Evolutionary conservation across 805 yeast species (phyloP), one percentile per base, ranked within the genome.

Genomic region (Wickerhamia fluorescens): DNA sequence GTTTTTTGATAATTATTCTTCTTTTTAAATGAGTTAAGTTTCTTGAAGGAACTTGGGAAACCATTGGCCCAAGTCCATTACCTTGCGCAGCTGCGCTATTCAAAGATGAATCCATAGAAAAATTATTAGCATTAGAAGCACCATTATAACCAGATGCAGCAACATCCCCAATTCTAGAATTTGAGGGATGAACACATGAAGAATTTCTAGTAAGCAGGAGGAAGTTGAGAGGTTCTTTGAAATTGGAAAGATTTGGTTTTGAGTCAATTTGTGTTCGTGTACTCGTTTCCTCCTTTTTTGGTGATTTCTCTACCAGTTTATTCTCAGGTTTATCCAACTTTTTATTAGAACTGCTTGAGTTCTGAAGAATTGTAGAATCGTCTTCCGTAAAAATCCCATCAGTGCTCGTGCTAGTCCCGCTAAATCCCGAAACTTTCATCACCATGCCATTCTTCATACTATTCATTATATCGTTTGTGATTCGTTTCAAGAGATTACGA

Each of bases 1-100:
- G 63, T 34, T 52, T 58, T 38, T 63, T 61, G 53, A 56, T 53
- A 40, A 60, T 55, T 16, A 68, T 57, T 41, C 74, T 57, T 33
- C 69, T 53, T 35, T 68, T 67, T 39, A 71, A 54, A 32, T 65
- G 61, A 37, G 66, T 68, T 37, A 71, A 46, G 44, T 70, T 62
- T 42, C 69, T 68, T 11, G 75, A 70, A 10, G 72, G 66, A 13
- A 73, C 78, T 30, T 70, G 69, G 3, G 82, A 69, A 19, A 67
- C 66, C 14, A 71, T 60, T 3, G 84, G 79, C 1, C 78, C 81
- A 20, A 75, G 49, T 0, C 84, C 83, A 45, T 76, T 77, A 2
- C 56, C 56, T 13, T 37, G 46, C 9, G 44, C 37, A 5, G 60
- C 57, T 25, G 45, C 55, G 31, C 61, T 52, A 30, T 57, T 56